Evolutionary conservation across 305 asterid genomes (phyloP).

Genomic region (Fraxinus nigra): DNA sequence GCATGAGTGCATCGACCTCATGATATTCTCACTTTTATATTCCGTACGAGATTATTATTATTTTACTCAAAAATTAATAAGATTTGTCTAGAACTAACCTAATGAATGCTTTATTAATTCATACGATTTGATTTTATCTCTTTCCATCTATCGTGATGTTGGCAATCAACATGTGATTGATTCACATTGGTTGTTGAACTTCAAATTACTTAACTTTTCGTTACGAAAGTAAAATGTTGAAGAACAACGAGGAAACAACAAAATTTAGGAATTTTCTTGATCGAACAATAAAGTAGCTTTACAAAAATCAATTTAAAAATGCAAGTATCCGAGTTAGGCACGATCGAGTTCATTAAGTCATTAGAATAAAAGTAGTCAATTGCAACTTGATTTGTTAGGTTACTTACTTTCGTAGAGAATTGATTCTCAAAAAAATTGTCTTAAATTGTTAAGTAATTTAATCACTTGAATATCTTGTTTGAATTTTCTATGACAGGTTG

Average conservation of each 20-base stretch:
- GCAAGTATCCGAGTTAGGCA: conserved; percentile 30
- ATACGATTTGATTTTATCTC: not conserved
- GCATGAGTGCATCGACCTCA: not conserved
- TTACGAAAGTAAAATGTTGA: not conserved
- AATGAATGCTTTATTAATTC: too few relatives aligned
- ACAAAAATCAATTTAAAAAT: not conserved
- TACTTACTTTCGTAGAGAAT: not conserved
- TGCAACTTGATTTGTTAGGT: conserved; percentile 19
- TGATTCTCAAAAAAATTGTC: too few relatives aligned
- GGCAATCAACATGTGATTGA: not conserved
- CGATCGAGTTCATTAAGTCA: conserved; percentile 8
- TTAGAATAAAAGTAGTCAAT: not conserved
- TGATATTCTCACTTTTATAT: not conserved
- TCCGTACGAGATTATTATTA: not conserved
- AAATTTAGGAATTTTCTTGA: not conserved
- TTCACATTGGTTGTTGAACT: not conserved
- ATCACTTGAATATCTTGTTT: not conserved
- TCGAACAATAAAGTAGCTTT: not conserved
- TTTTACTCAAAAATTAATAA: not conserved
- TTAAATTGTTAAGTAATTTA: conserved; percentile 1
- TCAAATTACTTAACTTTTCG: not conserved
- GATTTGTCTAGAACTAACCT: not conserved
- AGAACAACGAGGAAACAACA: not conserved
- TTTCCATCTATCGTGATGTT: not conserved
- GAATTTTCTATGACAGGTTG: conserved; percentile 19